Conservation (phyloP, 2,329 filamentous ascomycete genomes). For the Cercospora brassicicola region DNA sequence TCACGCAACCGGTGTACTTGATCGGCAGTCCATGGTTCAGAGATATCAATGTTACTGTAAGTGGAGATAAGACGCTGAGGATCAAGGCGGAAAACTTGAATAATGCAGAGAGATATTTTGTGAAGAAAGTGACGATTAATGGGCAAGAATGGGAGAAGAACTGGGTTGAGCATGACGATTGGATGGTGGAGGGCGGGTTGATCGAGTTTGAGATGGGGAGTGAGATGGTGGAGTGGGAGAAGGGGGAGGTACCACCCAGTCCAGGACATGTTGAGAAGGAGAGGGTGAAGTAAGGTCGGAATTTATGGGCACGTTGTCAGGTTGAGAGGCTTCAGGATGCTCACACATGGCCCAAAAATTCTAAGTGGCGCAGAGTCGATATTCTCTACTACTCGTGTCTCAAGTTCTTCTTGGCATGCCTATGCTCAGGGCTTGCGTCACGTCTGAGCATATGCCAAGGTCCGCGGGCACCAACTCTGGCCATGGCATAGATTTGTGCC, state of each 20-base stretch:
- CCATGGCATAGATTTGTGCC: too few relatives aligned
- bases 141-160: slow-evolving; percentile 54
- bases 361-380: too few relatives aligned
- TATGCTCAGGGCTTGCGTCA: too few relatives aligned
- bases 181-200: slow-evolving; percentile 47
- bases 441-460: too few relatives aligned
- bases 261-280: slow-evolving; percentile 41
- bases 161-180: slow-evolving; percentile 57
- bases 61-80: slow-evolving; percentile 41
- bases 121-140: slow-evolving; percentile 57
- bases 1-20: slow-evolving; percentile 41
- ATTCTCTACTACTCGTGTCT: too few relatives aligned
- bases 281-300: not conserved
- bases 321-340: not conserved
- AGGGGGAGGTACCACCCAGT: slow-evolving; percentile 53
- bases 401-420: too few relatives aligned
- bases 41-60: slow-evolving; percentile 37
- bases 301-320: not conserved
- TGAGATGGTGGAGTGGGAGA: slow-evolving; percentile 50
- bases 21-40: slow-evolving; percentile 31
- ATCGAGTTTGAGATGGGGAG: slow-evolving; percentile 52
- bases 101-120: slow-evolving; percentile 49
- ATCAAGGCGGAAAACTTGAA: slow-evolving; percentile 51
- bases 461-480: too few relatives aligned
- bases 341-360: not conserved